Conservation (phyloP, 1,284 basidiomycete species). For the Somion occarium region DNA sequence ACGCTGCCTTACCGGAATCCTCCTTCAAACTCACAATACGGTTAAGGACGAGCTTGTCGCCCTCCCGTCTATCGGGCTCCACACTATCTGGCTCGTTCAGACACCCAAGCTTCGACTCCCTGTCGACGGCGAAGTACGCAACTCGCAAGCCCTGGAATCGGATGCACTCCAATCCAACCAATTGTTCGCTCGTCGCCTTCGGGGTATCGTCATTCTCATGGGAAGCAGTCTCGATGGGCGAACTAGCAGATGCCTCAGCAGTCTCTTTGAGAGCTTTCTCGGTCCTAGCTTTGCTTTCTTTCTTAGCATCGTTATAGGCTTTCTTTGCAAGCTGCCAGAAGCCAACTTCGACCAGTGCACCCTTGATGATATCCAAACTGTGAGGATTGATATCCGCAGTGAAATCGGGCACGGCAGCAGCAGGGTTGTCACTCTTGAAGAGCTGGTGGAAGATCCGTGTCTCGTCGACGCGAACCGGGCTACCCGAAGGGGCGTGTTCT, state of each 20-base stretch:
- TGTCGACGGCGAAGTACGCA: slow-evolving; percentile 94
- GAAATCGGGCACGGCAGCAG: slow-evolving; percentile 65
- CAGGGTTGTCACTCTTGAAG: slow-evolving; percentile 93
- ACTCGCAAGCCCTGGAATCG: slow-evolving; percentile 96
- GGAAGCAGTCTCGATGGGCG: slow-evolving; percentile 20
- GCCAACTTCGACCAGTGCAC: slow-evolving; percentile 85
- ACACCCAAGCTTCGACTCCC: slow-evolving; percentile 67
- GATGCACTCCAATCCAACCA: slow-evolving; percentile 90
- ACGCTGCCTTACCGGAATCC: slow-evolving; percentile 77
- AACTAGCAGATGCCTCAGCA: slow-evolving; percentile 17
- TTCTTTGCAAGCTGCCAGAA: slow-evolving; percentile 84
- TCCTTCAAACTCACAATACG: slow-evolving; percentile 95
- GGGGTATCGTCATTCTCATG: slow-evolving; percentile 50
- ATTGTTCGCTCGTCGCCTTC: slow-evolving; percentile 71
- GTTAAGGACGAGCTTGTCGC: slow-evolving; percentile 85
- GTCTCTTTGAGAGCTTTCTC: slow-evolving; percentile 54
- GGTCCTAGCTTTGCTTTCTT: slow-evolving; percentile 64
- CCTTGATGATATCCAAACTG: slow-evolving; percentile 74
- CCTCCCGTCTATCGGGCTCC: slow-evolving; percentile 46
- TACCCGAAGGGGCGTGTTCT: slow-evolving; percentile 72
- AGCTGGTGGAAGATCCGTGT: slow-evolving; percentile 90
- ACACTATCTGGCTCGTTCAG: slow-evolving; percentile 50
- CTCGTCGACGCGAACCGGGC: slow-evolving; percentile 85
- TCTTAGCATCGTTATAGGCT: slow-evolving; percentile 60
- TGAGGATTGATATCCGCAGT: slow-evolving; percentile 75